phyloP scores from a whole-genome alignment of 140 eudicot genomes.

The Ambrosia hybrid region DNA sequence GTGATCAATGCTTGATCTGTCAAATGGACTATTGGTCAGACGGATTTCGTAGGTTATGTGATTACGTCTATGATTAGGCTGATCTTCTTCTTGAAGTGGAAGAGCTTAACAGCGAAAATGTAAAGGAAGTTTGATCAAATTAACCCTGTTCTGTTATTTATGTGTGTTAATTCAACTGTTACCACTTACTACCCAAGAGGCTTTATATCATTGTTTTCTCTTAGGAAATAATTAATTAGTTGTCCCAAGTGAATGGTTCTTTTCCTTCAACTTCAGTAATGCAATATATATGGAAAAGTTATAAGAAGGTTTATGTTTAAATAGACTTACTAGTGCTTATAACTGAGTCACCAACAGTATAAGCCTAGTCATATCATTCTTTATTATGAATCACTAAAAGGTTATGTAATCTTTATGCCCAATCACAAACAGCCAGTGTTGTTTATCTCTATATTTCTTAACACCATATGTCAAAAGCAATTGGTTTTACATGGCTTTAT shows the following conservation, averaged over 20 bases:
- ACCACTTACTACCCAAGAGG: too few species aligned
- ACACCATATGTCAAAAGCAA: not conserved
- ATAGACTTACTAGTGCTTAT: not conserved
- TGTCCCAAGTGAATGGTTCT: slow-evolving; percentile 14
- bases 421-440: not conserved
- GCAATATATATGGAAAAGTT: slow-evolving; percentile 7
- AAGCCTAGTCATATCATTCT: slow-evolving; percentile 16
- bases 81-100: slow-evolving; percentile 1
- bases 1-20: not conserved
- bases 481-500: not conserved
- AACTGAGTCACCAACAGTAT: slow-evolving; percentile 18
- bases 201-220: too few species aligned
- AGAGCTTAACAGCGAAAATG: not conserved
- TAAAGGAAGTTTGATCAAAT: not conserved
- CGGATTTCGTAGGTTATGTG: slow-evolving; percentile 12
- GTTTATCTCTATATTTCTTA: slow-evolving; percentile 7
- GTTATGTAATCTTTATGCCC: slow-evolving; percentile 19
- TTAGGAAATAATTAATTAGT: not conserved
- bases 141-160: not conserved
- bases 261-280: slow-evolving; percentile 31
- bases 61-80: not conserved
- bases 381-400: not conserved
- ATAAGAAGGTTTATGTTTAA: not conserved
- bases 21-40: not conserved
- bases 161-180: not conserved